A percentile compares a stretch with the other conserved stretches of the same genome.
phyloP scores from a whole-genome alignment of 192 early-diverging fungal genomes.

The Umbelopsis isabellina region DNA sequence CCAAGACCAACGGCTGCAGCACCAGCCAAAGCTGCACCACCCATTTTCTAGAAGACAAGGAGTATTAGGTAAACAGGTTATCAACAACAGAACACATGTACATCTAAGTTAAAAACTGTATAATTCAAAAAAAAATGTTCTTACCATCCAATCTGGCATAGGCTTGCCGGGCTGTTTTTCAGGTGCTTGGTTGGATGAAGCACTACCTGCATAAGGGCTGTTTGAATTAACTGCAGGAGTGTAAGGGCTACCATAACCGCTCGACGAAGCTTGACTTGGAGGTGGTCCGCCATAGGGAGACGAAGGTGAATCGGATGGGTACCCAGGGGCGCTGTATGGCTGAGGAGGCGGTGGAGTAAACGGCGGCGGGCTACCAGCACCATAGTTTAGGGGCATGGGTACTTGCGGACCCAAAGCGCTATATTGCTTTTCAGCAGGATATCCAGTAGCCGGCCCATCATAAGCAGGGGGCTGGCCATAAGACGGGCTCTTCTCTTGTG shows the following conservation, averaged over 20 bases:
- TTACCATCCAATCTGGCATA: conserved; percentile 40
- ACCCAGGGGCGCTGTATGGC: conserved; percentile 4
- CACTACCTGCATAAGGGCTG: not conserved
- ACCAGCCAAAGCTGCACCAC: conserved; percentile 39
- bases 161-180: conserved; percentile 14
- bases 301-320: conserved; percentile 1
- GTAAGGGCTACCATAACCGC: conserved; percentile 6
- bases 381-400: conserved; percentile 36
- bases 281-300: conserved; percentile 3
- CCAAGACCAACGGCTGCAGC: conserved; percentile 43
- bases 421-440: conserved; percentile 22
- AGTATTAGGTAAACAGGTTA: not conserved
- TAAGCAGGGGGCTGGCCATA: conserved; percentile 18
- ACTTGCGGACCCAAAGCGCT: conserved; percentile 30
- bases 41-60: conserved; percentile 36
- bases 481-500: conserved; percentile 8
- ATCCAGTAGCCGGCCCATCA: conserved; percentile 17
- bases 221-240: not conserved
- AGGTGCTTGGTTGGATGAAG: not conserved
- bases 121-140: not conserved
- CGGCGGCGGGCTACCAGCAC: conserved; percentile 37
- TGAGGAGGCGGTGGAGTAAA: conserved; percentile 30
- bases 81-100: too few relatives aligned
- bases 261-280: conserved; percentile 4
- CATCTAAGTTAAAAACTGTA: too few relatives aligned